Conservation (phyloP, 345 rosid species). For the Boechera stricta region DNA sequence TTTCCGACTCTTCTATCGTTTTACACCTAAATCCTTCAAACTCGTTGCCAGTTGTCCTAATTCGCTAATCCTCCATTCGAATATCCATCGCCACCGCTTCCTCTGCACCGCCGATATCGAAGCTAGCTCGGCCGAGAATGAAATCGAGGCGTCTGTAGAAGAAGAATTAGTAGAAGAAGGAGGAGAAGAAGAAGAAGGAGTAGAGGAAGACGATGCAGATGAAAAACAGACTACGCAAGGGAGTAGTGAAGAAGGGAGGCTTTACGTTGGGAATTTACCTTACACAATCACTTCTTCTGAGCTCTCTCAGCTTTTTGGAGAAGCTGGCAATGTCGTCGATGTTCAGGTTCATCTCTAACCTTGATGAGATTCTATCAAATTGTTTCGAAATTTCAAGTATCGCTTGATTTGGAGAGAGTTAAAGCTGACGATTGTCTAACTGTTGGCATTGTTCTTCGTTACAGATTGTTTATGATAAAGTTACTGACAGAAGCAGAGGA, state of each 20-base stretch:
- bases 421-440: background rate
- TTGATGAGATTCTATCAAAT: background rate
- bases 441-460: background rate
- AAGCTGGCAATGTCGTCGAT: constrained; percentile 73
- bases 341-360: constrained; percentile 59
- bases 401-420: background rate
- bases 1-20: constrained; percentile 40
- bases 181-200: constrained; percentile 38
- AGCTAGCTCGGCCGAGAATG: constrained; percentile 6
- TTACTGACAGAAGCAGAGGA: constrained; percentile 95
- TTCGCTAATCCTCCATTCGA: constrained; percentile 39
- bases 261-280: constrained; percentile 87
- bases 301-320: constrained; percentile 63
- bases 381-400: background rate
- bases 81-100: constrained; percentile 41
- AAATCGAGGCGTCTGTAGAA: constrained; percentile 22
- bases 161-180: constrained; percentile 37
- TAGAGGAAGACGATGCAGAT: constrained; percentile 45
- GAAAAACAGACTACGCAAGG: constrained; percentile 41
- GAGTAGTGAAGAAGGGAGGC: constrained; percentile 60
- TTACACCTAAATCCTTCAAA: constrained; percentile 50
- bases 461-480: constrained; percentile 81
- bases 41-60: constrained; percentile 46
- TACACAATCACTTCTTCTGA: constrained; percentile 71
- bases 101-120: constrained; percentile 50